Evolutionary conservation across 2,329 filamentous ascomycete species (phyloP).

Genomic region (Penicillium capsulatum): DNA sequence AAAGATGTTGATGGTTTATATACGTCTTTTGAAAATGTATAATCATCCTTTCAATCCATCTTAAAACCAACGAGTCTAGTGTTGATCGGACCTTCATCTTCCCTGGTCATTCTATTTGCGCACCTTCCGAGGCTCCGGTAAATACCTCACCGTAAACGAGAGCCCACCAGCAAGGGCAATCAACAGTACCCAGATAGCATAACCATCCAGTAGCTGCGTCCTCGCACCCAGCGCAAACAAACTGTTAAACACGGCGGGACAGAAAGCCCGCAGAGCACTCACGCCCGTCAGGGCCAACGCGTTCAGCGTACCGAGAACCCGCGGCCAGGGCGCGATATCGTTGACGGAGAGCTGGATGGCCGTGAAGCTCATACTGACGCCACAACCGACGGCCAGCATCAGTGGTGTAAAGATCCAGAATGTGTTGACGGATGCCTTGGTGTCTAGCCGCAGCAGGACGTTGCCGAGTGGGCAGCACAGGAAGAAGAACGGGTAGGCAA

Average conservation of each 20-base stretch:
- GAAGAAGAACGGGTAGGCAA: slow-evolving; percentile 63
- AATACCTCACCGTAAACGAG: slow-evolving; percentile 23
- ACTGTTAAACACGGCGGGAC: slow-evolving; percentile 62
- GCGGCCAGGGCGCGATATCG: slow-evolving; percentile 63
- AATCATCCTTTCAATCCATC: no score
- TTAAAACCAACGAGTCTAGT: no score
- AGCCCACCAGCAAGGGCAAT: slow-evolving; percentile 34
- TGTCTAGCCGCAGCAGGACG: slow-evolving; percentile 48
- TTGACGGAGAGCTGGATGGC: slow-evolving; percentile 70
- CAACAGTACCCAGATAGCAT: slow-evolving; percentile 56
- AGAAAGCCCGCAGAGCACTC: slow-evolving; percentile 61
- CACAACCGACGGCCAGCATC: slow-evolving; percentile 53
- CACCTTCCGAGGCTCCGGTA: slow-evolving; percentile 12
- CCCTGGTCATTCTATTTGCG: neutral
- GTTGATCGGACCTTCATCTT: no score
- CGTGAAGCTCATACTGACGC: slow-evolving; percentile 67
- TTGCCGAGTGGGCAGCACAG: slow-evolving; percentile 52
- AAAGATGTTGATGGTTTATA: no score
- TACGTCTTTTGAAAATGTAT: no score
- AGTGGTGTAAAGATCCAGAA: slow-evolving; percentile 57
- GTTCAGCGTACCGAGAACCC: slow-evolving; percentile 67
- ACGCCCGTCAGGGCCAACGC: slow-evolving; percentile 60
- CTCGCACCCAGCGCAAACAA: slow-evolving; percentile 65
- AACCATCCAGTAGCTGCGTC: slow-evolving; percentile 58
- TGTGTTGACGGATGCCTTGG: slow-evolving; percentile 30